A percentile compares a stretch with the other conserved stretches of the same genome.
phyloP scores from a whole-genome alignment of 805 yeast genomes.

The Wickerhamomyces ciferrii region DNA sequence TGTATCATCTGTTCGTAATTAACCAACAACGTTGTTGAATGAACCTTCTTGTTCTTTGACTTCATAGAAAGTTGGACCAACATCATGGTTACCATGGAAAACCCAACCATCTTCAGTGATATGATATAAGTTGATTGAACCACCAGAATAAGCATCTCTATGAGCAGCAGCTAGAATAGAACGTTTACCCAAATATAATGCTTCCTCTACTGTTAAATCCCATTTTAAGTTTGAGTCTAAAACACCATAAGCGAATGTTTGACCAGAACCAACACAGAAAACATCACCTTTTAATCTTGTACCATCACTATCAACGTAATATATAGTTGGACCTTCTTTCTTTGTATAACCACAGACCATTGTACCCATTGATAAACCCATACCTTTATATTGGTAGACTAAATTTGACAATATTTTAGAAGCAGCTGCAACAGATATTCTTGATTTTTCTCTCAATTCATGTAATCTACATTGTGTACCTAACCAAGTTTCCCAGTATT shows the following conservation, averaged over 20 bases:
- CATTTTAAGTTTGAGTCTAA: slow-evolving; percentile 87
- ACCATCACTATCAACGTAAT: slow-evolving; percentile 96
- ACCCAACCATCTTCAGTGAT: slow-evolving; percentile 93
- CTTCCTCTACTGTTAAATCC: slow-evolving; percentile 92
- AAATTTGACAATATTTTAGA: slow-evolving; percentile 87
- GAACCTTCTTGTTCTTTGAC: slow-evolving; percentile 79
- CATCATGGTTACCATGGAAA: slow-evolving; percentile 91
- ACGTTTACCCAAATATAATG: slow-evolving; percentile 89
- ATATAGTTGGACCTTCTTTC: slow-evolving; percentile 92
- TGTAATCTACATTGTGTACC: slow-evolving; percentile 95
- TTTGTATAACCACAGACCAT: slow-evolving; percentile 97
- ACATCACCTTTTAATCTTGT: slow-evolving; percentile 91
- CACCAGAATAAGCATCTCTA: slow-evolving; percentile 98
- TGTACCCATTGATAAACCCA: slow-evolving; percentile 99
- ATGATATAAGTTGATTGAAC: slow-evolving; percentile 89
- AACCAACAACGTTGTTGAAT: slow-evolving; percentile 64
- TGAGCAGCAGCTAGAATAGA: slow-evolving; percentile 96
- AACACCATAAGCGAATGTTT: slow-evolving; percentile 98
- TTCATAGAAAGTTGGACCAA: slow-evolving; percentile 83
- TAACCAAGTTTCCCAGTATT: slow-evolving; percentile 98
- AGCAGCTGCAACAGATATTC: slow-evolving; percentile 95
- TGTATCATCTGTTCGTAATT: not conserved
- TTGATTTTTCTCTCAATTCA: slow-evolving; percentile 89
- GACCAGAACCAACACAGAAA: slow-evolving; percentile 98
- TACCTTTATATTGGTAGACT: slow-evolving; percentile 91